Percentiles rank a stretch among this genome's conserved stretches.
These are phyloP conservation scores for Isoetes taiwanensis DNA, from an alignment of 75 land plant species.

Conservation along the genomic window DNA sequence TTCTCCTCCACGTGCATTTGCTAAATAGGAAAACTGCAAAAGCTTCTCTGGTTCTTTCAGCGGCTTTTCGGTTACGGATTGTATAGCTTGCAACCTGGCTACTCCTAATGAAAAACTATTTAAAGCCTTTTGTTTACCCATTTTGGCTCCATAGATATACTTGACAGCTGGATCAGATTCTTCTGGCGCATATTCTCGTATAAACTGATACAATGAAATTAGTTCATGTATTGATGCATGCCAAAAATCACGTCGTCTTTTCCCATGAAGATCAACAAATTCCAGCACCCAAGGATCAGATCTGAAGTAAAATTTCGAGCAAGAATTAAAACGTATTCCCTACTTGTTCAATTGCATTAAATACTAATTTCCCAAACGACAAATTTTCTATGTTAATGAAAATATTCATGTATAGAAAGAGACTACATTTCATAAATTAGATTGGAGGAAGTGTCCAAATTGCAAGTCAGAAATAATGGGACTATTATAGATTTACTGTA, in stretches of 20 bases:
- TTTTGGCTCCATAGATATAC: slow-evolving; percentile 51
- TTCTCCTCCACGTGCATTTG: slow-evolving; percentile 56
- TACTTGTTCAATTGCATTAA: background rate
- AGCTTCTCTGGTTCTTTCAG: slow-evolving; percentile 46
- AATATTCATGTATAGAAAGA: background rate
- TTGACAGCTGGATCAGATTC: slow-evolving; percentile 37
- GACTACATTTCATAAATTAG: background rate
- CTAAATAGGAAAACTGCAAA: slow-evolving; percentile 56
- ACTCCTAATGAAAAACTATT: slow-evolving; percentile 44
- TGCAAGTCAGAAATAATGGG: too few species aligned
- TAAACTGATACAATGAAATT: slow-evolving; percentile 45
- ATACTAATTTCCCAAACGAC: background rate
- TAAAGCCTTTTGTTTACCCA: slow-evolving; percentile 44
- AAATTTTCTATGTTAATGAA: background rate
- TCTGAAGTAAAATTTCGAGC: too few species aligned
- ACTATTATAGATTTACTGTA: too few species aligned
- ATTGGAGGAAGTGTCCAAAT: background rate
- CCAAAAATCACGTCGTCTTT: slow-evolving; percentile 81
- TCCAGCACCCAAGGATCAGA: slow-evolving; percentile 62
- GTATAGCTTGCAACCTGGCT: slow-evolving; percentile 74
- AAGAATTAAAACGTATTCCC: too few species aligned
- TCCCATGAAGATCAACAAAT: slow-evolving; percentile 79
- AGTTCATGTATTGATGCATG: slow-evolving; percentile 59
- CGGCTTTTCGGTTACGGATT: slow-evolving; percentile 32
- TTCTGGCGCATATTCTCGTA: slow-evolving; percentile 61